These are phyloP conservation scores for Podaxis rugospora DNA, from an alignment of 768 basidiomycete genomes.

Conservation along the genomic window DNA sequence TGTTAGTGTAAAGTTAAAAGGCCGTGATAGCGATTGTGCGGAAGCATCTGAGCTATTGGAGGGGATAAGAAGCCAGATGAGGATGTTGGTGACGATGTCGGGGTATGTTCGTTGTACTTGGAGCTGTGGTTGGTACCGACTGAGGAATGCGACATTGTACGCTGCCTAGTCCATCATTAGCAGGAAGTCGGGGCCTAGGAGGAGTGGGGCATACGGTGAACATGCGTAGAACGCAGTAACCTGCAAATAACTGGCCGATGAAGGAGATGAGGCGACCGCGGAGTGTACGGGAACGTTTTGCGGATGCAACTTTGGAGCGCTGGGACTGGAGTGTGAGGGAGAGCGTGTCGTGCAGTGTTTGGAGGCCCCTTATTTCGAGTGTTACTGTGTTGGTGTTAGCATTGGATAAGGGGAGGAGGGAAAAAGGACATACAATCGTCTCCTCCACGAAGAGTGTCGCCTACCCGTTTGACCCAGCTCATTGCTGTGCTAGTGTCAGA, in stretches of 20 bases:
- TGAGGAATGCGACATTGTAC: slow-evolving; percentile 44
- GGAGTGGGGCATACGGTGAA: slow-evolving; percentile 44
- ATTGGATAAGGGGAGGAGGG: neutral
- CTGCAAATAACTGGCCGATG: slow-evolving; percentile 51
- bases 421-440: slow-evolving; percentile 29
- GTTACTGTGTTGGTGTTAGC: slow-evolving; percentile 23
- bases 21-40: slow-evolving; percentile 1
- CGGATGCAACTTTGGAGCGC: slow-evolving; percentile 42
- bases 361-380: slow-evolving; percentile 61
- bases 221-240: slow-evolving; percentile 64
- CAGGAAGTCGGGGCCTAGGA: neutral
- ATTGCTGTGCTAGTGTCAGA: neutral
- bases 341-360: slow-evolving; percentile 70
- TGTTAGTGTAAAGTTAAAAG: slow-evolving; percentile 12
- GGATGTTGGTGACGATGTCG: slow-evolving; percentile 35
- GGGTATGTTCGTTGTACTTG: slow-evolving; percentile 27
- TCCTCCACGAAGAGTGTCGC: slow-evolving; percentile 45
- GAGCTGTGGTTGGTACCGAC: slow-evolving; percentile 23
- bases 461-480: slow-evolving; percentile 46
- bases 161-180: slow-evolving; percentile 18
- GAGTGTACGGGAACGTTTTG: slow-evolving; percentile 48
- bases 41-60: slow-evolving; percentile 13
- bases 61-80: slow-evolving; percentile 25
- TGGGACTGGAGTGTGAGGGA: slow-evolving; percentile 47
- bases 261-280: slow-evolving; percentile 46